A percentile compares a stretch with the other conserved stretches of the same genome.
phyloP scores from a whole-genome alignment of 495 filamentous ascomycete species.

The Ascodesmis nigricans region DNA sequence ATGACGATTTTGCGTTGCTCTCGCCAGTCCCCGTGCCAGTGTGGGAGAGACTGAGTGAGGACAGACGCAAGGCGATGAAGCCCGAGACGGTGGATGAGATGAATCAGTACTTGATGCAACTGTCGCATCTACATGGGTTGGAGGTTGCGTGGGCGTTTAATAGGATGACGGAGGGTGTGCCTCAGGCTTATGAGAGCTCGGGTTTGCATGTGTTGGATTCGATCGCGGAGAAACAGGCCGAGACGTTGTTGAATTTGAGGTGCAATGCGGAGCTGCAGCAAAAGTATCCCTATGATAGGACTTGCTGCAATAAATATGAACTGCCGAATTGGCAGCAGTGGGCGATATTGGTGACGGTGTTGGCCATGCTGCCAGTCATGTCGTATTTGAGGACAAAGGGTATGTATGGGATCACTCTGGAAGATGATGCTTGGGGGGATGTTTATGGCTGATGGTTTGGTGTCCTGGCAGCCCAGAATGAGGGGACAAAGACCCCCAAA shows the following conservation, averaged over 20 bases:
- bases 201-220: constrained; percentile 32
- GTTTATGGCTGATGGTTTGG: neutral
- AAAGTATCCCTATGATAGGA: constrained; percentile 30
- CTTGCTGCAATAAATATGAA: constrained; percentile 34
- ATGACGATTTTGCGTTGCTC: constrained; percentile 27
- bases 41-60: constrained; percentile 28
- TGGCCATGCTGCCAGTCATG: constrained; percentile 21
- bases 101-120: constrained; percentile 32
- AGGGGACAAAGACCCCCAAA: neutral
- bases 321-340: constrained; percentile 21
- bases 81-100: constrained; percentile 31
- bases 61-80: constrained; percentile 28
- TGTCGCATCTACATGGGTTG: constrained; percentile 24
- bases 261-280: constrained; percentile 30
- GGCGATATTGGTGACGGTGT: constrained; percentile 18
- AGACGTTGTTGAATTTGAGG: constrained; percentile 34
- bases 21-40: constrained; percentile 34
- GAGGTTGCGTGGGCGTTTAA: constrained; percentile 33
- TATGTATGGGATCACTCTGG: neutral
- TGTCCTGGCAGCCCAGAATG: neutral
- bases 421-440: too few species aligned
- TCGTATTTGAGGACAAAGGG: constrained; percentile 14
- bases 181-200: constrained; percentile 25
- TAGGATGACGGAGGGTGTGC: constrained; percentile 24
- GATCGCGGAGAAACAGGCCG: constrained; percentile 29